A percentile compares a stretch with the other conserved stretches of the same genome.
Evolutionary conservation across 495 filamentous ascomycete species (phyloP).

Genomic region (Trichoderma asperelloides): DNA sequence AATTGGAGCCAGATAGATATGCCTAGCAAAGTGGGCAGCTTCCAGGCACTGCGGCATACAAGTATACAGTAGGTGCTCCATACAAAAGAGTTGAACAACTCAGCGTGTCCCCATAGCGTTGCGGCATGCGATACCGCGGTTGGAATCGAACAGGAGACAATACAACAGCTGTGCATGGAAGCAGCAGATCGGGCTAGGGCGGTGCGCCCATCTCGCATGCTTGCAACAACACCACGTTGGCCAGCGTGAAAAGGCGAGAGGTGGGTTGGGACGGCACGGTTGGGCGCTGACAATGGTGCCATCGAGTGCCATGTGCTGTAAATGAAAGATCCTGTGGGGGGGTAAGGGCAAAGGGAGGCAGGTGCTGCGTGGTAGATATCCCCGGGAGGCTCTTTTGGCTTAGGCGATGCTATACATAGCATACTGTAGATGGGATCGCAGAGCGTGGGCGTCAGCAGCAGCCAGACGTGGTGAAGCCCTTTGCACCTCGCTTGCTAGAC

Average conservation of each 20-base stretch:
- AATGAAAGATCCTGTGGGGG: neutral
- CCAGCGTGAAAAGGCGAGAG: neutral
- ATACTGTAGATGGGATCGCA: neutral
- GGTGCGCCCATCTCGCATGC: neutral
- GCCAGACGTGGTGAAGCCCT: neutral
- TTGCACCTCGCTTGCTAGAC: slow-evolving; percentile 8
- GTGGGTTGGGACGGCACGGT: slow-evolving; percentile 8
- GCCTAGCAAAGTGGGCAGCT: neutral
- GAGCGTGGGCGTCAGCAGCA: neutral
- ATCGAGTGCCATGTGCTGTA: slow-evolving; percentile 3
- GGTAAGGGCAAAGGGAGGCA: no score
- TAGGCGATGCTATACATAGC: slow-evolving; percentile 3
- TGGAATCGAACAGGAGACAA: no score
- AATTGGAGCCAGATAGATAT: neutral
- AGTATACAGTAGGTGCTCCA: neutral
- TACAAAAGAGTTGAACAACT: no score
- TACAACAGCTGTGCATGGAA: no score
- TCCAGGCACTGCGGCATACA: neutral
- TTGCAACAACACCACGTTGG: neutral
- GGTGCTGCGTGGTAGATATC: neutral
- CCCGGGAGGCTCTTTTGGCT: neutral
- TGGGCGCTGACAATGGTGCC: slow-evolving; percentile 4
- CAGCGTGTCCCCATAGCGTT: no score
- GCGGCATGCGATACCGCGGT: no score
- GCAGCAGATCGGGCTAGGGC: neutral